Conservation (phyloP, 352 stramenopile genomes). For the Stephanocyclus meneghinianus region DNA sequence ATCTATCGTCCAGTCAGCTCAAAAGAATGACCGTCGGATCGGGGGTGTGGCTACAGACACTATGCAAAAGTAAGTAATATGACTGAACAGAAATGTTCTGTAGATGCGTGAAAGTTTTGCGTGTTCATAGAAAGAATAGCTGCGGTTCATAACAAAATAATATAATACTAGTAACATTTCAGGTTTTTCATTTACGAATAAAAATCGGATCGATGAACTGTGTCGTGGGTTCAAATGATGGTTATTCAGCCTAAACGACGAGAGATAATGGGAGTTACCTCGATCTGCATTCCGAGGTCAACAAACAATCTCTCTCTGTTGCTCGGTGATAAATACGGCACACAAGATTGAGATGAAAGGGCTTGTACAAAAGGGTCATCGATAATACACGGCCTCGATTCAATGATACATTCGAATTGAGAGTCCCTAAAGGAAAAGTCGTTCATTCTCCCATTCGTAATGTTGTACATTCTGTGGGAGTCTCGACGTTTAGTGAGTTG, state of each 20-base stretch:
- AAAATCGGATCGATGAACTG: too few species aligned
- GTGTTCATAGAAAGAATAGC: neutral
- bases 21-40: constrained; percentile 45
- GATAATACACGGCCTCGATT: neutral
- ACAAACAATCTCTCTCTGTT: constrained; percentile 35
- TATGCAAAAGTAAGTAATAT: constrained; percentile 11
- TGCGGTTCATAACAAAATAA: constrained; percentile 5
- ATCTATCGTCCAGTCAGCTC: constrained; percentile 49
- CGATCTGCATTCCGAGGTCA: constrained; percentile 30
- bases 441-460: too few species aligned
- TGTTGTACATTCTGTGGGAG: too few species aligned
- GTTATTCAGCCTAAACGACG: constrained; percentile 8
- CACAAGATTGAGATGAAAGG: neutral
- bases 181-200: neutral
- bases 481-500: too few species aligned
- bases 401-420: too few species aligned
- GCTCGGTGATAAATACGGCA: neutral
- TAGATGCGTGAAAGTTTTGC: neutral
- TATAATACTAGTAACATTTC: neutral
- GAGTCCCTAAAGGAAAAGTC: too few species aligned
- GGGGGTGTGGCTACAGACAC: constrained; percentile 21
- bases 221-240: neutral
- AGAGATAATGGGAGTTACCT: constrained; percentile 31
- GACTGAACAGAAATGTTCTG: neutral
- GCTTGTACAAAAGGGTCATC: neutral